Percentiles rank a stretch among this genome's conserved stretches.
Evolutionary conservation across 2,329 filamentous ascomycete genomes (phyloP).

Genomic region (Nigrospora osmanthi): DNA sequence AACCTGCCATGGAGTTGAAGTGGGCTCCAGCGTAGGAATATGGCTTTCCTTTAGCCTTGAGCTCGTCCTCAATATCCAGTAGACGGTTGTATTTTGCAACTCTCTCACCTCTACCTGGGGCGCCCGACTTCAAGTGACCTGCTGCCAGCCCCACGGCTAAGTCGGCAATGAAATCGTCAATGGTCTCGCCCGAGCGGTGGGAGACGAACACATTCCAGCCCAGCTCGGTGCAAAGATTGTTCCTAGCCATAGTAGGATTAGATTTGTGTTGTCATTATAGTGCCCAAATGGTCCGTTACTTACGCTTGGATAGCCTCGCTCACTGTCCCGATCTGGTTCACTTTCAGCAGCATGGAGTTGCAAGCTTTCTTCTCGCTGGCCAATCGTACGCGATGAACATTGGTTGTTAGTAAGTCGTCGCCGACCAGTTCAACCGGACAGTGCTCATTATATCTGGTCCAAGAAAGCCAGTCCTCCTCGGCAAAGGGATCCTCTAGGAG

Average conservation of each 20-base stretch:
- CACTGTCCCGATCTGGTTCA: conserved; percentile 27
- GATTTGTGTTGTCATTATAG: no score
- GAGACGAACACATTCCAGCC: conserved; percentile 33
- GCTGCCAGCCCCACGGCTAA: conserved; percentile 26
- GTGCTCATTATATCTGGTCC: conserved; percentile 23
- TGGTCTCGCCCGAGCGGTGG: conserved; percentile 32
- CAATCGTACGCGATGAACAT: conserved; percentile 9
- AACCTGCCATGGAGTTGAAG: no score
- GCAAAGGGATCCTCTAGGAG: conserved; percentile 32
- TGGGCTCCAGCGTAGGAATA: no score
- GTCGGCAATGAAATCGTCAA: conserved; percentile 34
- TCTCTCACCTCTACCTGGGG: conserved; percentile 29
- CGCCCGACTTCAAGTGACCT: conserved; percentile 31
- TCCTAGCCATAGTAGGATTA: conserved; percentile 7
- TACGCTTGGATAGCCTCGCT: conserved; percentile 29
- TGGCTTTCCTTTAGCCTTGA: no score
- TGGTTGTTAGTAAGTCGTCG: conserved; percentile 31
- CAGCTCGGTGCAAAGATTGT: conserved; percentile 20
- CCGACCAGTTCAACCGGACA: conserved; percentile 28
- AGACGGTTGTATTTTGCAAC: conserved; percentile 34
- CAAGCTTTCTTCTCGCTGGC: no score
- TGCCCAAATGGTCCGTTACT: conserved; percentile 2
- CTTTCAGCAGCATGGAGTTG: no score
- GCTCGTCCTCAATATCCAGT: conserved; percentile 29
- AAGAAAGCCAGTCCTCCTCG: conserved; percentile 28